Percentiles rank a stretch among this genome's conserved stretches.
These are phyloP conservation scores for Penicillium brevicompactum DNA, from an alignment of 2,329 filamentous ascomycete species.

Conservation along the genomic window DNA sequence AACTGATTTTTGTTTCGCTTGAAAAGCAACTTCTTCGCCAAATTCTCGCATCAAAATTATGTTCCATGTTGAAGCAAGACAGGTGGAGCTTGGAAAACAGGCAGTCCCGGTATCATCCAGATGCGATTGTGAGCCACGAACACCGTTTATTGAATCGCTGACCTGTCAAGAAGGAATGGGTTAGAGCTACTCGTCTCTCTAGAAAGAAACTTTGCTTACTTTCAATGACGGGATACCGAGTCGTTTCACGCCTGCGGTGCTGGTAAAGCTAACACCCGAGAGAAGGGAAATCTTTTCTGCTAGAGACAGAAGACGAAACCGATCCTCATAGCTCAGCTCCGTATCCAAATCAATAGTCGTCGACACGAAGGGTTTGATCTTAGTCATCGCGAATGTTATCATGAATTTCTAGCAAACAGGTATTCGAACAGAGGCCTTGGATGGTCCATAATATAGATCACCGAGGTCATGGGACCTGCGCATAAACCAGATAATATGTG, in stretches of 20 bases:
- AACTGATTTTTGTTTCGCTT: slow-evolving; percentile 12
- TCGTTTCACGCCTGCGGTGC: background rate
- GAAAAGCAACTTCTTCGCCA: background rate
- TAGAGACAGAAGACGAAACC: background rate
- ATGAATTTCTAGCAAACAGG: background rate
- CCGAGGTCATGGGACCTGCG: background rate
- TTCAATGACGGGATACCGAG: slow-evolving; percentile 6
- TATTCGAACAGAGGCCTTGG: background rate
- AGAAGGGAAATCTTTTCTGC: slow-evolving; percentile 12
- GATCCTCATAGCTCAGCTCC: background rate
- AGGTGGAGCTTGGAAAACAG: slow-evolving; percentile 2
- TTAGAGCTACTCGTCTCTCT: background rate
- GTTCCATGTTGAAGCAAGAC: slow-evolving; percentile 4
- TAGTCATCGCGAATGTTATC: background rate
- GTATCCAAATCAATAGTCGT: background rate
- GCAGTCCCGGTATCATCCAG: background rate
- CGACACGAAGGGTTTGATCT: background rate
- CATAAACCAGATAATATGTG: background rate
- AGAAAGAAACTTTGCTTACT: background rate
- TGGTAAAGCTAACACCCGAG: slow-evolving; percentile 9
- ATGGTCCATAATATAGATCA: background rate
- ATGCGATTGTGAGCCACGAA: background rate
- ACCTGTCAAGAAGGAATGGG: background rate
- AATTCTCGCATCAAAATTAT: background rate
- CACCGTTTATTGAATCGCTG: background rate